A percentile compares a stretch with the other conserved stretches of the same genome.
Conservation (phyloP, 2,329 filamentous ascomycete genomes). For the Shiraia sp. region DNA sequence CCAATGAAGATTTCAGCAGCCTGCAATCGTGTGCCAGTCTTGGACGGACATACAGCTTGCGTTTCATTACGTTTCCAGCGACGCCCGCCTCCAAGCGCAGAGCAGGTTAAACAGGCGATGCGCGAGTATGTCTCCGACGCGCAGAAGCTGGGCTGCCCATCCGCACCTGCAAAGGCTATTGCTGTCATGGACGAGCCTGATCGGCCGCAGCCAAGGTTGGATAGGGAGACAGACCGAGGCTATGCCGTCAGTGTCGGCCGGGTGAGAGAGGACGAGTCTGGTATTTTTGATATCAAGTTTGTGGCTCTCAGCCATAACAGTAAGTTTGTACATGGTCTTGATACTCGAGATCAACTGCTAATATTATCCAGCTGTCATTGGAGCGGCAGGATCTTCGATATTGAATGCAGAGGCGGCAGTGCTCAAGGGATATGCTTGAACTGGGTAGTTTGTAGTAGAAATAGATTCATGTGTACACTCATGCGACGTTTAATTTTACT, state of each 20-base stretch:
- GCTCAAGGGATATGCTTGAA: slow-evolving; percentile 75
- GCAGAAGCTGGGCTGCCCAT: slow-evolving; percentile 81
- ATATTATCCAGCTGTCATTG: slow-evolving; percentile 70
- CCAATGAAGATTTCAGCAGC: slow-evolving; percentile 78
- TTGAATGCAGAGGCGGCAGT: slow-evolving; percentile 91
- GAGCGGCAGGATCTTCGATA: slow-evolving; percentile 93
- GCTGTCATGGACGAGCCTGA: slow-evolving; percentile 87
- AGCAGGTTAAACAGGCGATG: slow-evolving; percentile 78
- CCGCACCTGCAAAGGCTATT: slow-evolving; percentile 80
- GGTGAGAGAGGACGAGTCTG: slow-evolving; percentile 81
- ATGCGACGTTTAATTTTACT: too few species aligned
- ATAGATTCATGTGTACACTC: not conserved
- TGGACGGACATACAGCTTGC: slow-evolving; percentile 95
- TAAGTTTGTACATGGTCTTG: slow-evolving; percentile 44
- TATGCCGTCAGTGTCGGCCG: slow-evolving; percentile 92
- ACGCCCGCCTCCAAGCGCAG: slow-evolving; percentile 72
- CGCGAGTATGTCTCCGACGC: slow-evolving; percentile 81
- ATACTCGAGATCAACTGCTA: slow-evolving; percentile 12
- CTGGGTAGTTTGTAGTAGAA: too few species aligned
- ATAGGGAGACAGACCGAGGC: slow-evolving; percentile 80
- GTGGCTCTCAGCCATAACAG: slow-evolving; percentile 87
- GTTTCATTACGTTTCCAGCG: slow-evolving; percentile 82
- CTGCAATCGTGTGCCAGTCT: slow-evolving; percentile 92
- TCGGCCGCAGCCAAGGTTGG: slow-evolving; percentile 86
- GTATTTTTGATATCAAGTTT: slow-evolving; percentile 94